These are phyloP conservation scores for Acacia pycnantha DNA, from an alignment of 331 rosid species.

Conservation along the genomic window DNA sequence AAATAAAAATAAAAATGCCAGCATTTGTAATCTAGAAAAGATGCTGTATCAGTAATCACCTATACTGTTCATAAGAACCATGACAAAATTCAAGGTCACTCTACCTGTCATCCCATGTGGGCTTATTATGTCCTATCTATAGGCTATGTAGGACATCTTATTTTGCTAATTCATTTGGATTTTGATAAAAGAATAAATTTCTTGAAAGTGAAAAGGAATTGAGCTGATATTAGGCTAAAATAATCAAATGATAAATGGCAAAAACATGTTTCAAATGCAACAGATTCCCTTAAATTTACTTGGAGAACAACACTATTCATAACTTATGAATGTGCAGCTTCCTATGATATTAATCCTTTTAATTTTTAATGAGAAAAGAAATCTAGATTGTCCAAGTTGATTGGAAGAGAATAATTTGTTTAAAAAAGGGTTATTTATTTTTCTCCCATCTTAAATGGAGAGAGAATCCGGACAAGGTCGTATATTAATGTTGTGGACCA, in stretches of 20 bases:
- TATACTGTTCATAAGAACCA: neutral
- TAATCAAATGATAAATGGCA: conserved; percentile 14
- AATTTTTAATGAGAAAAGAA: neutral
- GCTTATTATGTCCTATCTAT: conserved; percentile 24
- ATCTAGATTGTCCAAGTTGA: neutral
- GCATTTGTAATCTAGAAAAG: neutral
- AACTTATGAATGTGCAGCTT: neutral
- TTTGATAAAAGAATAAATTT: neutral
- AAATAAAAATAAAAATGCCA: neutral
- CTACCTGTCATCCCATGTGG: conserved; percentile 32
- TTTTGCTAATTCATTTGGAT: neutral
- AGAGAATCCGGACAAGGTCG: neutral
- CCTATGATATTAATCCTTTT: neutral
- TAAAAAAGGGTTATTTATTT: neutral
- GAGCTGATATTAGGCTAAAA: conserved; percentile 15
- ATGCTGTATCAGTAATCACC: neutral
- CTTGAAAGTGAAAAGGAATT: neutral
- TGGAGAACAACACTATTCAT: neutral
- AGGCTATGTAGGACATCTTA: conserved; percentile 4
- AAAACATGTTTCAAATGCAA: neutral
- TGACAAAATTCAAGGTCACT: conserved; percentile 15
- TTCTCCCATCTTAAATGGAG: neutral
- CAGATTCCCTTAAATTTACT: conserved; percentile 5
- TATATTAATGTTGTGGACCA: conserved; percentile 24
- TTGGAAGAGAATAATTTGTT: neutral